Percentiles rank a stretch among this genome's conserved stretches.
Evolutionary conservation across 202 grass and related monocot species (phyloP).

Genomic region (Dendrocalamus latiflorus): DNA sequence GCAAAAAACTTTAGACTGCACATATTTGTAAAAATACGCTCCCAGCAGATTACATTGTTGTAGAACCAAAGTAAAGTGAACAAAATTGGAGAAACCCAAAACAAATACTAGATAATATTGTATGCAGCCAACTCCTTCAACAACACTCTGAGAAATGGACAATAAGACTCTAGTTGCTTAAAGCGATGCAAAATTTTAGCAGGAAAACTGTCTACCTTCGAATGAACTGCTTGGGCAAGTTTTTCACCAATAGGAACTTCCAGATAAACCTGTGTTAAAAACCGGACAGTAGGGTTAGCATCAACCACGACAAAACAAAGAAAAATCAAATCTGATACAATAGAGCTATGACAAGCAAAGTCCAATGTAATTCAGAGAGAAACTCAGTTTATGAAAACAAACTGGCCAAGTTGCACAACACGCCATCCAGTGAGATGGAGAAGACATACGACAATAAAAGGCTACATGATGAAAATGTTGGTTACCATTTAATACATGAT

Average conservation of each 20-base stretch:
- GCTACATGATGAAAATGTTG: too few relatives aligned
- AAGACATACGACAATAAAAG: background rate
- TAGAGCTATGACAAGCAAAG: background rate
- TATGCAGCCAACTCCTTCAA: conserved; percentile 17
- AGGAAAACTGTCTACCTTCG: conserved; percentile 53
- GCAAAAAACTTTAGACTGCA: background rate
- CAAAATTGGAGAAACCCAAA: background rate
- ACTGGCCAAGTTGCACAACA: background rate
- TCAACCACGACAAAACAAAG: background rate
- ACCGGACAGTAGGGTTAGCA: background rate
- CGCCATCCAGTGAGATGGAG: background rate
- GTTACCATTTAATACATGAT: too few relatives aligned
- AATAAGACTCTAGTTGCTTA: conserved; percentile 1
- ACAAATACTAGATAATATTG: background rate
- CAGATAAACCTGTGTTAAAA: conserved; percentile 71
- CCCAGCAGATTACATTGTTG: background rate
- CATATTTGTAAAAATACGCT: background rate
- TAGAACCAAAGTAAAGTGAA: background rate
- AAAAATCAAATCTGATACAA: background rate
- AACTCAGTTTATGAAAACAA: background rate
- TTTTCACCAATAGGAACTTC: conserved; percentile 88
- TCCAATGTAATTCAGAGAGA: background rate
- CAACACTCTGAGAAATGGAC: background rate
- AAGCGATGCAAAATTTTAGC: background rate
- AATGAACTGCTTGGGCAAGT: conserved; percentile 77